These are phyloP conservation scores for Exophiala lecanii-corni DNA, from an alignment of 2,329 filamentous ascomycete species.

Conservation along the genomic window DNA sequence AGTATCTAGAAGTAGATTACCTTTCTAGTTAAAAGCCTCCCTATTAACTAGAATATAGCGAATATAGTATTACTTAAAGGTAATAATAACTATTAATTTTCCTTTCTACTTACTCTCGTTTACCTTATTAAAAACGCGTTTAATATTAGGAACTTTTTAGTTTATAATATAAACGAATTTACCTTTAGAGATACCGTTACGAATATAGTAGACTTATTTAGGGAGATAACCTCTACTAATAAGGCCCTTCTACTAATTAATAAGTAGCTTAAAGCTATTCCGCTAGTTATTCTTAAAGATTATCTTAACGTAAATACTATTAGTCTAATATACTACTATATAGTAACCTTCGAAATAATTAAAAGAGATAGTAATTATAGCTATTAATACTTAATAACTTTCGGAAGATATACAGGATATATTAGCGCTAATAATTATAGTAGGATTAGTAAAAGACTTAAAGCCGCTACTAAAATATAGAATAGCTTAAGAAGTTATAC, in stretches of 20 bases:
- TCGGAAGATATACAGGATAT: constrained; percentile 79
- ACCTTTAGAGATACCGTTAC: constrained; percentile 85
- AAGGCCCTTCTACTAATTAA: constrained; percentile 59
- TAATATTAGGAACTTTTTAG: constrained; percentile 68
- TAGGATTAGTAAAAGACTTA: constrained; percentile 44
- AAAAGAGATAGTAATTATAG: constrained; percentile 78
- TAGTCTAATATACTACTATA: constrained; percentile 73
- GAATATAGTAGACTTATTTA: constrained; percentile 80
- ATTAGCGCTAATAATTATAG: constrained; percentile 85
- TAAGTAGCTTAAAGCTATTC: constrained; percentile 60
- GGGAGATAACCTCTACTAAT: constrained; percentile 56
- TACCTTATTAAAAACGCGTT: constrained; percentile 42
- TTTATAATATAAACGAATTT: constrained; percentile 77
- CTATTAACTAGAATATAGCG: constrained; percentile 74
- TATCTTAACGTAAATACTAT: constrained; percentile 77
- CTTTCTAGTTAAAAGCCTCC: constrained; percentile 64
- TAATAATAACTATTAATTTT: constrained; percentile 80
- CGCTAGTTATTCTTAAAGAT: constrained; percentile 64
- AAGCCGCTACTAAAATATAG: constrained; percentile 31
- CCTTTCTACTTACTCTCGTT: constrained; percentile 41
- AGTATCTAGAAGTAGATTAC: constrained; percentile 79
- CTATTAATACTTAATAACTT: constrained; percentile 64
- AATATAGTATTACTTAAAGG: constrained; percentile 90
- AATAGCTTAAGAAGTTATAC: constrained; percentile 60
- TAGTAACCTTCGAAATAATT: constrained; percentile 71